These are phyloP conservation scores for Cutaneotrichosporon cutaneum DNA, from an alignment of 1,284 basidiomycete genomes.

Conservation along the genomic window DNA sequence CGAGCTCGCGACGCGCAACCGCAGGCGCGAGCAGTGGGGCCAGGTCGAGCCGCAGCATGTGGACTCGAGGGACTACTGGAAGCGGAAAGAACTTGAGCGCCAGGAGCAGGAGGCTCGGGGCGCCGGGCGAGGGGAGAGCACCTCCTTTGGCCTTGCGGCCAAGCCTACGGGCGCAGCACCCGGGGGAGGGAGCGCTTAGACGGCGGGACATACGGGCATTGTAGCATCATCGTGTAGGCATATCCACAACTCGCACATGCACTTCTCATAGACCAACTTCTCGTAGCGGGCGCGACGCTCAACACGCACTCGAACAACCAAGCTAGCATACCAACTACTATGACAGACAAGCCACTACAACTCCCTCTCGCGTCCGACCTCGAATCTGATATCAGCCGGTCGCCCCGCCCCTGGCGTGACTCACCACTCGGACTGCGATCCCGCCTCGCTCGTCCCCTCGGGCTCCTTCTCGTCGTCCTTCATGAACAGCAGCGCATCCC, in stretches of 20 bases:
- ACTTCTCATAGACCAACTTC: not conserved
- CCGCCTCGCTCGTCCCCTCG: not conserved
- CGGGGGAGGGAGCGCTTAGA: no score
- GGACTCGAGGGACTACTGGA: not conserved
- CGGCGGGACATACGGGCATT: not conserved
- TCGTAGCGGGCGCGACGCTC: not conserved
- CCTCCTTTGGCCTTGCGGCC: not conserved
- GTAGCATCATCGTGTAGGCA: conserved; percentile 10
- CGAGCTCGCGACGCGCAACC: not conserved
- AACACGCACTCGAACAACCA: not conserved
- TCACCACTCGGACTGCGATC: not conserved
- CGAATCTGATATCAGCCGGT: no score
- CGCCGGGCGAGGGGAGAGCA: not conserved
- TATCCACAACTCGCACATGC: not conserved
- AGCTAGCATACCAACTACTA: no score
- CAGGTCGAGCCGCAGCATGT: not conserved
- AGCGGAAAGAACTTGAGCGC: not conserved
- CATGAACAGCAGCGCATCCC: conserved; percentile 14
- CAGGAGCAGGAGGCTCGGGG: not conserved
- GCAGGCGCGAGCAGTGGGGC: not conserved
- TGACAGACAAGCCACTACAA: not conserved
- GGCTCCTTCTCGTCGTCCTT: conserved; percentile 11
- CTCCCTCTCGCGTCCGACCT: no score
- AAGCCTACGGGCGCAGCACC: not conserved
- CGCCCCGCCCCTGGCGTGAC: no score